These are phyloP conservation scores for Yamadazyma takamatsuzukensis DNA, from an alignment of 805 yeast genomes.

Conservation along the genomic window DNA sequence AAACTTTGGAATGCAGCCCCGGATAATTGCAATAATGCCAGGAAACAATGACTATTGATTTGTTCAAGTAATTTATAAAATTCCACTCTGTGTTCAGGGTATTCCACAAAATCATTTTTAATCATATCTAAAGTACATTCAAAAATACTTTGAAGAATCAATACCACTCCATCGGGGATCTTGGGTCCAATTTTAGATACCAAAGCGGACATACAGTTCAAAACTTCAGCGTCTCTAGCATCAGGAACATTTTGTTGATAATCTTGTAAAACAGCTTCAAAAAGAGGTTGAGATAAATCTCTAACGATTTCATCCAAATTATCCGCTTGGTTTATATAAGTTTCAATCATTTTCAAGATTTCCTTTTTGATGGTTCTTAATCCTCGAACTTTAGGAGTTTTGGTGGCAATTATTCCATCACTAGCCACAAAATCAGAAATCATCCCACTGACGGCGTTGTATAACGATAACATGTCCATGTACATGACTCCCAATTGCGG, in stretches of 20 bases:
- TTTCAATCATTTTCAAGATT: slow-evolving; percentile 81
- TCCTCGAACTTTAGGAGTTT: slow-evolving; percentile 92
- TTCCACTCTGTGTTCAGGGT: slow-evolving; percentile 96
- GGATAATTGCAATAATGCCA: slow-evolving; percentile 81
- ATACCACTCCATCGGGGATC: slow-evolving; percentile 86
- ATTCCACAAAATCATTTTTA: slow-evolving; percentile 90
- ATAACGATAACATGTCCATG: slow-evolving; percentile 83
- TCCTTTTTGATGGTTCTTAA: slow-evolving; percentile 96
- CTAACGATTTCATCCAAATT: slow-evolving; percentile 79
- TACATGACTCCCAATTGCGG: slow-evolving; percentile 85
- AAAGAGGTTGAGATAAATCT: slow-evolving; percentile 77
- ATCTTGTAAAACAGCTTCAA: slow-evolving; percentile 83
- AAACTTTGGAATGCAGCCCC: slow-evolving; percentile 89
- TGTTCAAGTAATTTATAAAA: slow-evolving; percentile 87
- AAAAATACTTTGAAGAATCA: slow-evolving; percentile 85
- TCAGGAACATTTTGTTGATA: slow-evolving; percentile 87
- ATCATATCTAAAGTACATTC: slow-evolving; percentile 95
- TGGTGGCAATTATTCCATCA: slow-evolving; percentile 87
- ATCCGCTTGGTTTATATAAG: slow-evolving; percentile 83
- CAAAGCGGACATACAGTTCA: slow-evolving; percentile 89
- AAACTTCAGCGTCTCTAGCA: slow-evolving; percentile 96
- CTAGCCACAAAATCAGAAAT: slow-evolving; percentile 74
- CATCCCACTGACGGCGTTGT: slow-evolving; percentile 83
- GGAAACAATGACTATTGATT: slow-evolving; percentile 80
- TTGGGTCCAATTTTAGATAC: slow-evolving; percentile 82